Evolutionary conservation across 768 basidiomycete genomes (phyloP).

Genomic region (Tricholoma sp.): DNA sequence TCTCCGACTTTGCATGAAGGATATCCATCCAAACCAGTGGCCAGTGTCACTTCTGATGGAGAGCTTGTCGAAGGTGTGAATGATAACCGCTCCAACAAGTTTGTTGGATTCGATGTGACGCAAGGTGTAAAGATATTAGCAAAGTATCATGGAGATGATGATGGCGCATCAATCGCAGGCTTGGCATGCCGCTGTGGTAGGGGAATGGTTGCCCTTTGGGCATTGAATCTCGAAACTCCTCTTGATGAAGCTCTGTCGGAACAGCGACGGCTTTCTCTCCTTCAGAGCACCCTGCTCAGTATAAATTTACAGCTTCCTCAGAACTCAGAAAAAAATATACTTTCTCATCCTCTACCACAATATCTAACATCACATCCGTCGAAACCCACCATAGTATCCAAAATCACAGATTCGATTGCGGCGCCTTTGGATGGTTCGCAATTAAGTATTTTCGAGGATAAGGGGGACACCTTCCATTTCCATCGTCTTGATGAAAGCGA

Average conservation of each 20-base stretch:
- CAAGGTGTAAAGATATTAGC: conserved; percentile 27
- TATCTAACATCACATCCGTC: conserved; percentile 46
- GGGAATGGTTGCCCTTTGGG: conserved; percentile 54
- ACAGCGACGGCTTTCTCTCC: conserved; percentile 19
- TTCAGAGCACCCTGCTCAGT: conserved; percentile 27
- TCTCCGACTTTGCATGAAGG: conserved; percentile 17
- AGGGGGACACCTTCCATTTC: conserved; percentile 68
- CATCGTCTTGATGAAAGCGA: conserved; percentile 32
- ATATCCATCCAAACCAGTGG: conserved; percentile 8
- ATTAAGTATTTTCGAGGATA: conserved; percentile 48
- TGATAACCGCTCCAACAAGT: conserved; percentile 18
- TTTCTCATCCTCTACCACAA: conserved; percentile 50
- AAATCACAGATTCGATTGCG: conserved; percentile 33
- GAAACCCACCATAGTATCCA: conserved; percentile 35
- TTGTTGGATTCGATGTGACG: conserved; percentile 26
- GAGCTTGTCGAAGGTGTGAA: conserved; percentile 24
- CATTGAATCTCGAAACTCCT: conserved; percentile 54
- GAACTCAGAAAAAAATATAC: conserved; percentile 21
- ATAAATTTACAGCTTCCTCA: conserved; percentile 40
- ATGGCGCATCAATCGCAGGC: conserved; percentile 25
- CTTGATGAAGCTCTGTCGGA: conserved; percentile 31
- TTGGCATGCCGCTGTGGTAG: conserved; percentile 30
- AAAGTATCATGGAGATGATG: conserved; percentile 17
- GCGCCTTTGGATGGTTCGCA: conserved; percentile 24
- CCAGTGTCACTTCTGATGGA: conserved; percentile 18